Evolutionary conservation across 192 early-diverging fungal genomes (phyloP), one percentile per base, ranked within the genome.

Genomic region (Rhizophagus prolifer): DNA sequence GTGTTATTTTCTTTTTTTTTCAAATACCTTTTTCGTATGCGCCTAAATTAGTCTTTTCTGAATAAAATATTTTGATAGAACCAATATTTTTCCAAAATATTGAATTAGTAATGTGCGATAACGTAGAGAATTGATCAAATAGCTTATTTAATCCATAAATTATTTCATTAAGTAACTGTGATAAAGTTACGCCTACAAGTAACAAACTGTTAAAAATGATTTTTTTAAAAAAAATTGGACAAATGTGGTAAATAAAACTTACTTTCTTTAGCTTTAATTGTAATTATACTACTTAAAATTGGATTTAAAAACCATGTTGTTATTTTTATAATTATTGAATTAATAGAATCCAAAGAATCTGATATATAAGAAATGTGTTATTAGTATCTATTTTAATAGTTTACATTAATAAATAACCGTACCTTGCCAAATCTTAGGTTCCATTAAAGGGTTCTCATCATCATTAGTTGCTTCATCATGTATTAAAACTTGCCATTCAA

Each of bases 401-500:
- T 44, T 67, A 67, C 4, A 3, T 63, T 63, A 30, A 58, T 1
- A 28, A 16, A 71, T 54, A 54, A 70, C 50, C 21, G 54, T 47
- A 71, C n/a, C 14, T 30, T 30, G 14, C 25, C 13, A 50, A n/a
- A 25, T 19, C 9, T 47, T 30, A 54, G 46, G 70, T 23, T 38
- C 34, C 30, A 41, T 38, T 38, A 12, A 21, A 36, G n/a, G 54
- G 10, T 75, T 72, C 60, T 75, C 23, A 28, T 66, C 58, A 23
- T 47, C 59, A 19, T 71, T 81, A 67, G 4, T 72, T 74, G 25
- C 79, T 69, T 73, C 78, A 25, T 79, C 63, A 73, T 86, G 81
- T 31, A 88, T 38, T 10, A 86, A 66, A 6, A 83, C 83, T 64
- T 91, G 89, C 91, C 92, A 94, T 75, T 94, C 93, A 41, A 93